These are phyloP conservation scores for Blepharisma stoltei DNA, from an alignment of 73 alveolate species.

Conservation along the genomic window DNA sequence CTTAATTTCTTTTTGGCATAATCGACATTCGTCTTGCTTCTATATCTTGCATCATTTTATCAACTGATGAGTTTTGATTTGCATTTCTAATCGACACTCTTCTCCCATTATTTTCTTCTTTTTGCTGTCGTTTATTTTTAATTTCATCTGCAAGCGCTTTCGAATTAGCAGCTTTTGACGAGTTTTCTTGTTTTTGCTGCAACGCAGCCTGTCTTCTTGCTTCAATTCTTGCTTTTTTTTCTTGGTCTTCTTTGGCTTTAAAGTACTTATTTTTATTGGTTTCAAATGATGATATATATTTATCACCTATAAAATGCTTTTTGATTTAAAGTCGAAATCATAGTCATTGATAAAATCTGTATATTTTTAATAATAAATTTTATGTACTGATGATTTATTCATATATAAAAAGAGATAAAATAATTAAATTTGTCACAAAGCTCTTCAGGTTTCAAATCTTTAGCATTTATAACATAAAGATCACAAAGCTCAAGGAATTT, in stretches of 20 bases:
- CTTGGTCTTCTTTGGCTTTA: slow-evolving; percentile 5
- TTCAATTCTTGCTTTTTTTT: slow-evolving; percentile 26
- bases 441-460: slow-evolving; percentile 43
- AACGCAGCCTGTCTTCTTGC: neutral
- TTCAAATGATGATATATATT: neutral
- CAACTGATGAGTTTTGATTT: neutral
- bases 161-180: slow-evolving; percentile 21
- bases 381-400: too few relatives aligned
- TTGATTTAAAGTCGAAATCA: too few relatives aligned
- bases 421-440: neutral
- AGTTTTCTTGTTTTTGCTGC: neutral
- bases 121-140: neutral
- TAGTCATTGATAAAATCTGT: too few relatives aligned
- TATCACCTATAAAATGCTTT: too few relatives aligned
- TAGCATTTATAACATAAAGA: slow-evolving; percentile 43
- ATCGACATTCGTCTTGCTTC: slow-evolving; percentile 3
- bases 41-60: slow-evolving; percentile 19
- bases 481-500: slow-evolving; percentile 36
- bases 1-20: neutral
- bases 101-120: slow-evolving; percentile 7
- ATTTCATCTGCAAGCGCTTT: slow-evolving; percentile 24
- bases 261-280: neutral
- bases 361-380: too few relatives aligned
- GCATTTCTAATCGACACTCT: neutral
- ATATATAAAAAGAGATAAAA: too few relatives aligned